These are phyloP conservation scores for Phytophthora melonis DNA, from an alignment of 352 stramenopile species.

Conservation along the genomic window DNA sequence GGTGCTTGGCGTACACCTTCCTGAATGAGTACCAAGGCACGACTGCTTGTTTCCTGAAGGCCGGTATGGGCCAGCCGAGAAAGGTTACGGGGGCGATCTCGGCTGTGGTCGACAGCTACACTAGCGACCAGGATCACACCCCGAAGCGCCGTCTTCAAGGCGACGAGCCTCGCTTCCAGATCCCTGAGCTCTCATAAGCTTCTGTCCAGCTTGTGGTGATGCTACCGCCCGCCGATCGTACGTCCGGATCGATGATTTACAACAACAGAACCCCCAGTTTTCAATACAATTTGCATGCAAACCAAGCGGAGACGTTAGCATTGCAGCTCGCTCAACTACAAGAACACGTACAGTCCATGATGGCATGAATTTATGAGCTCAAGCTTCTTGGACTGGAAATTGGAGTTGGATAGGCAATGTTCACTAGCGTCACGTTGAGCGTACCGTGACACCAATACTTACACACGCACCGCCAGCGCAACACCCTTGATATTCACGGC, in stretches of 20 bases:
- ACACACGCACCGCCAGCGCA: too few relatives aligned
- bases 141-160: constrained; percentile 5
- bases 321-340: neutral
- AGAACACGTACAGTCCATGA: too few relatives aligned
- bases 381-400: neutral
- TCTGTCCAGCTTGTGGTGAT: neutral
- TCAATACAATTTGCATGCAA: neutral
- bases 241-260: neutral
- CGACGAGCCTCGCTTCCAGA: neutral
- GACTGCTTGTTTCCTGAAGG: constrained; percentile 53
- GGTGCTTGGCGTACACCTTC: constrained; percentile 66
- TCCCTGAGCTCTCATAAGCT: neutral
- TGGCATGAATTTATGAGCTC: neutral
- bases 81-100: constrained; percentile 43
- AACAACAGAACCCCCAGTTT: neutral
- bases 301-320: neutral
- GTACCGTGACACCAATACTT: neutral
- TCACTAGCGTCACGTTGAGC: neutral
- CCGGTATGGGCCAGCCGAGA: constrained; percentile 38
- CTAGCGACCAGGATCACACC: constrained; percentile 21
- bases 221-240: neutral
- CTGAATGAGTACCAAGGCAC: constrained; percentile 42
- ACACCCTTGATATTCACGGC: too few relatives aligned
- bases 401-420: neutral
- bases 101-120: constrained; percentile 49